phyloP scores from a whole-genome alignment of 2,329 filamentous ascomycete species.

The Eutypella sp. region DNA sequence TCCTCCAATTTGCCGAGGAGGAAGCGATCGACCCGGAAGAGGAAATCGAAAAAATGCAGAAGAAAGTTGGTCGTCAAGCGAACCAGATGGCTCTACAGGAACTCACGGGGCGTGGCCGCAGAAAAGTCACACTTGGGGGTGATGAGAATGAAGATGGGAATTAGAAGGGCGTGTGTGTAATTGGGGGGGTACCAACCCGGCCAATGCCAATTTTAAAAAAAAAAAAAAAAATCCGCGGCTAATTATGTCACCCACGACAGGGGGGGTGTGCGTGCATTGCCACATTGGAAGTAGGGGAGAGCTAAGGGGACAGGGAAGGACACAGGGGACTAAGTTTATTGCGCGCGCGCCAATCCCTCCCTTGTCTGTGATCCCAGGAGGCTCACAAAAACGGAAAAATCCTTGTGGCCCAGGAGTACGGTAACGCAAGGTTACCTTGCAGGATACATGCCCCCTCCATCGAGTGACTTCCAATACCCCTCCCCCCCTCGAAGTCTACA shows the following conservation, averaged over 20 bases:
- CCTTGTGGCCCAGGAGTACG: slow-evolving; percentile 16
- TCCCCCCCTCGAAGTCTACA: slow-evolving; percentile 17
- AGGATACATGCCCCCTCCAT: slow-evolving; percentile 15
- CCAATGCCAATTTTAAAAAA: too few species aligned
- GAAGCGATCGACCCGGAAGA: slow-evolving; percentile 90
- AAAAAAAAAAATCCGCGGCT: too few species aligned
- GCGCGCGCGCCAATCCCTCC: slow-evolving; percentile 16
- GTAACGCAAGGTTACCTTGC: slow-evolving; percentile 13
- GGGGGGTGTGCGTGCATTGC: slow-evolving; percentile 21
- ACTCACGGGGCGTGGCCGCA: slow-evolving; percentile 76
- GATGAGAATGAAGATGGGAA: slow-evolving; percentile 48
- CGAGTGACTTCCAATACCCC: slow-evolving; percentile 20
- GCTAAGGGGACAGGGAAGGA: too few species aligned
- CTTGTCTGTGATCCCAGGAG: slow-evolving; percentile 8
- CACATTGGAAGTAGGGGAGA: slow-evolving; percentile 19
- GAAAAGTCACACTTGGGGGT: slow-evolving; percentile 82
- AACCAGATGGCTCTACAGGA: slow-evolving; percentile 88
- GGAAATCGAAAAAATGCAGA: slow-evolving; percentile 94
- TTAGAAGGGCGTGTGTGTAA: slow-evolving; percentile 9
- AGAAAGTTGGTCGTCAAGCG: slow-evolving; percentile 86
- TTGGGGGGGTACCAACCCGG: slow-evolving; percentile 1
- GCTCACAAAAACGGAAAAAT: slow-evolving; percentile 9
- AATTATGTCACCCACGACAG: slow-evolving; percentile 17
- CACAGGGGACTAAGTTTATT: slow-evolving; percentile 19
- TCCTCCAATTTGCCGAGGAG: slow-evolving; percentile 85